Evolutionary conservation across 345 rosid species (phyloP), one percentile per base, ranked within the genome.

Genomic region (Linum trigynum): DNA sequence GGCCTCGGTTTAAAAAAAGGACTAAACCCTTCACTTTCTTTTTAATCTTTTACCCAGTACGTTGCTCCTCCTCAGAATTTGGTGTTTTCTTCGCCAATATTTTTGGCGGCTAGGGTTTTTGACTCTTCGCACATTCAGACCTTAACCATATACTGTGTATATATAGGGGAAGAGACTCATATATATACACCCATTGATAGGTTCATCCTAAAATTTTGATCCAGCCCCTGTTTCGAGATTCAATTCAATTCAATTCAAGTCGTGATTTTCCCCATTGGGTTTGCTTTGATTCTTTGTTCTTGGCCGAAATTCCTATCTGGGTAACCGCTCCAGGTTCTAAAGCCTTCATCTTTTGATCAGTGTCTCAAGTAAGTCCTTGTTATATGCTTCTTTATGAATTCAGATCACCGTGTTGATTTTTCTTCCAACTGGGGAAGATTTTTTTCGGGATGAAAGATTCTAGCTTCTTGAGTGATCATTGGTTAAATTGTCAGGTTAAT

Each of bases 81-180:
- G 57, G 23, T 12, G 57, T 12, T 16, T 55, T 55, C 57, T 11
- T 11, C 57, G 15, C 57, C 23, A 3, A 12, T 12, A 5, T 11
- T 55, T 60, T 36, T 60, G 83, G 83, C 80, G 86, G 86, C 86
- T 79, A 77, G 82, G 81, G 80, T 77, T 79, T 77, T 69, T 71
- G 23, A 65, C 69, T 38, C 70, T 1, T 60, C 39, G 2, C 23
- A 39, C 7, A 42, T 10, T 40, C 32, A n/a, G 38, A 57, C 4
- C 37, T 16, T 41, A 12, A 59, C 35, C 39, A 16, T 8, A 41
- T 8, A 41, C 45, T 41, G 10, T n/a, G 0, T 41, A 6, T 38
- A 23, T 41, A 53, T 62, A 63, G 55, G 38, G 15, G 16, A 37
- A 45, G 56, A 12, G 14, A 45, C 45, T 23, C 41, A 45, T 36